Base-by-base conservation (phyloP, 1,139 yeast genomes). In the Yamadazyma trypodendri region DNA sequence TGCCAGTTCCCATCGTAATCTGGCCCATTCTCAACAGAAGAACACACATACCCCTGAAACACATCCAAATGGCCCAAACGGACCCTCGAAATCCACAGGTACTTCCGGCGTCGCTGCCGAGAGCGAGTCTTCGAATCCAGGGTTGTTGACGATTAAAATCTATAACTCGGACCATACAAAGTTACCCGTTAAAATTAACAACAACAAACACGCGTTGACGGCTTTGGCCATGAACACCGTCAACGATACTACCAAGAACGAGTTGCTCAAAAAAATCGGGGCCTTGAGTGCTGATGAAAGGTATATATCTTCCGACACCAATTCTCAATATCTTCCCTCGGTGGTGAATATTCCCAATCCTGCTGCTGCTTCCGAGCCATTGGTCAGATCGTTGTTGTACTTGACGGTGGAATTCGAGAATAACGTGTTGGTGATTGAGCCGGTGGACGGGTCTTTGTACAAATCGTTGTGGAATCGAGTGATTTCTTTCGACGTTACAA, bases 401-500 rank as follows among this genome's bases (percentile, higher is more conserved):
- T 74, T 84, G 52, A 80, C 89, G 3, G 70, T 84, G 35, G 94
- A 84, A 56, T 84, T 83, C 50, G 94, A 84, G 52, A 84, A 84
- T 52, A 86, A 88, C 37, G 92, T 86, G 42, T 78, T 88, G 42
- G 78, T 87, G n/a, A 75, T 87, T 38, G 94, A 87, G 49, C 90
- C 95, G 3, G 79, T 79, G 32, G 72, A 77, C 42, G 95, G 95
- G 12, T 75, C 88, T 0, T 72, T 66, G 44, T 62, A 53, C 50
- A 71, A 62, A 51, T 70, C 65, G 37, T 71, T 63, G 16, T 92
- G 96, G 81, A 90, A 89, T 58, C 86, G 85, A 50, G 89, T 87
- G 15, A 86, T 95, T 10, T 81, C 90, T 8, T 92, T 92, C 58
- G 98, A 92, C 71, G 95, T 90, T 18, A 83, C 95, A 10, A 78